Percentiles rank a stretch among this genome's conserved stretches.
These are phyloP conservation scores for Haplosporangium sp. DNA, from an alignment of 371 early-diverging fungal genomes.

Conservation along the genomic window DNA sequence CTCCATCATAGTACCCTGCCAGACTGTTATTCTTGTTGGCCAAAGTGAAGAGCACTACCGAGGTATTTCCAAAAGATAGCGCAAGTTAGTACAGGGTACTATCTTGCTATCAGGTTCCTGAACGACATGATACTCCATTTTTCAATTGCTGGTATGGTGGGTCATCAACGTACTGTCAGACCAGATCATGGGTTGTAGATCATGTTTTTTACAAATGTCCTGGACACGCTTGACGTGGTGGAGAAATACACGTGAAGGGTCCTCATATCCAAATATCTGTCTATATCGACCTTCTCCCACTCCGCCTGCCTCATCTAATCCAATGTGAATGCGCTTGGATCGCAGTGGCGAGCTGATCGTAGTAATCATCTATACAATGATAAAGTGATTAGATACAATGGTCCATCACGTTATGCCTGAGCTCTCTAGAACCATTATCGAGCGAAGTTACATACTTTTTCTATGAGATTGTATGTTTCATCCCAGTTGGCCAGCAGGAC, in stretches of 20 bases:
- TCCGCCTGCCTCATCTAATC: conserved; percentile 89
- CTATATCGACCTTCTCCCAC: conserved; percentile 86
- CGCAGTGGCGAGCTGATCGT: conserved; percentile 75
- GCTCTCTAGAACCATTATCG: neutral
- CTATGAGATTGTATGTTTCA: conserved; percentile 83
- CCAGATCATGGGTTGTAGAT: conserved; percentile 86
- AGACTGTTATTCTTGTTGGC: conserved; percentile 84
- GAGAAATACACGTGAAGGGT: conserved; percentile 78
- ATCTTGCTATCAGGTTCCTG: neutral
- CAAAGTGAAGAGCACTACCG: conserved; percentile 71
- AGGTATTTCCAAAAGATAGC: neutral
- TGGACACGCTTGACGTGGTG: conserved; percentile 80
- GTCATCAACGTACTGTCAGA: conserved; percentile 76
- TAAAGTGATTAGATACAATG: neutral
- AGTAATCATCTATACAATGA: conserved; percentile 60
- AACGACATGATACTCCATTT: neutral
- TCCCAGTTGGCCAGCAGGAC: conserved; percentile 77
- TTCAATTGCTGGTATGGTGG: neutral
- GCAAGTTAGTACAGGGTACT: neutral
- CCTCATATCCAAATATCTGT: conserved; percentile 79
- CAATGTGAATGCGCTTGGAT: conserved; percentile 85
- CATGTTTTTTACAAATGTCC: conserved; percentile 72
- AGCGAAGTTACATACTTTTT: conserved; percentile 55
- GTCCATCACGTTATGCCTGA: too few species aligned
- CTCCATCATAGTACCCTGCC: conserved; percentile 82